phyloP scores from a whole-genome alignment of 352 stramenopile genomes.

The Aphanomyces invadans region DNA sequence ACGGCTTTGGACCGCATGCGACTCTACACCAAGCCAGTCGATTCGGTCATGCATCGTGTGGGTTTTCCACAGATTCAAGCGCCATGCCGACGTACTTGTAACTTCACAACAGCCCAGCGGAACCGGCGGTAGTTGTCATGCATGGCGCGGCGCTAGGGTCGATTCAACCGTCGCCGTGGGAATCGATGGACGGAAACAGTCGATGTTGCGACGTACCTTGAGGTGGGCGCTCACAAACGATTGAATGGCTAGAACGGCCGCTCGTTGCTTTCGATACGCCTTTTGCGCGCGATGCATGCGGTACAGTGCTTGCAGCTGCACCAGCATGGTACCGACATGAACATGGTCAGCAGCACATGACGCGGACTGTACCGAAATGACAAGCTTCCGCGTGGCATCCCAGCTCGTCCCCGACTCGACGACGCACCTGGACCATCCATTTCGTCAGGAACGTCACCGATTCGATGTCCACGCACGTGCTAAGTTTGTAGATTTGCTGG shows the following conservation, averaged over 20 bases:
- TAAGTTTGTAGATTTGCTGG: conserved; percentile 56
- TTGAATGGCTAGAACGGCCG: conserved; percentile 45
- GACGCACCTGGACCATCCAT: conserved; percentile 33
- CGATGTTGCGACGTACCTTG: too few relatives aligned
- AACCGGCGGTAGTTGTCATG: conserved; percentile 26
- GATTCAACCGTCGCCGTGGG: too few relatives aligned
- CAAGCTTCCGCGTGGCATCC: conserved; percentile 54
- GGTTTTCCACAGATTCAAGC: too few relatives aligned
- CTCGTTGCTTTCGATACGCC: conserved; percentile 33
- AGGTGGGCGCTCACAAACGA: conserved; percentile 42
- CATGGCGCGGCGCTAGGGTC: neutral
- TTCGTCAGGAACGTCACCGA: neutral
- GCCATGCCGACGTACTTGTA: neutral
- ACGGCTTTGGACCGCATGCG: conserved; percentile 25
- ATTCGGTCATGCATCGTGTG: too few relatives aligned
- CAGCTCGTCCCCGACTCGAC: conserved; percentile 49
- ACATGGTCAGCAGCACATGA: conserved; percentile 1
- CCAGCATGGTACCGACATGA: neutral
- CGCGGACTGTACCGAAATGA: conserved; percentile 67
- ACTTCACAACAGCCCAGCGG: conserved; percentile 32
- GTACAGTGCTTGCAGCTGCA: conserved; percentile 61
- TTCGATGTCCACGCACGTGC: conserved; percentile 34
- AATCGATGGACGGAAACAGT: too few relatives aligned
- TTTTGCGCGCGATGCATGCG: conserved; percentile 60
- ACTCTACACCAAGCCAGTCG: conserved; percentile 29